phyloP scores from a whole-genome alignment of 306 rosid genomes.

The Rubus parviflorus region DNA sequence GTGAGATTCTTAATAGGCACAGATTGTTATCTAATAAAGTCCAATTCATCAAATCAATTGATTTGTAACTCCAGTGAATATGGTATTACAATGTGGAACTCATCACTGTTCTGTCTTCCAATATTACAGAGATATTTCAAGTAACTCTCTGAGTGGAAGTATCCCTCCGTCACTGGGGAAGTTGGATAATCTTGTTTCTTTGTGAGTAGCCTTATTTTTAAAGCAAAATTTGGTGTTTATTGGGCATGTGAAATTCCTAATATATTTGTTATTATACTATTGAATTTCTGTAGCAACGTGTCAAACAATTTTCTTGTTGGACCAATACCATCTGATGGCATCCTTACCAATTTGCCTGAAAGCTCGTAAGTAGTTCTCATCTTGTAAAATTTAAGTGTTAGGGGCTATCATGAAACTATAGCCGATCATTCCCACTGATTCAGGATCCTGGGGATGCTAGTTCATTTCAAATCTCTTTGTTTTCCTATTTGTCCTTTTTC shows the following conservation, averaged over 20 bases:
- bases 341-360: slow-evolving; percentile 63
- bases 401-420: not conserved
- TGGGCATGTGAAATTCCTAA: not conserved
- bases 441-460: not conserved
- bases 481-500: not conserved
- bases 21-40: not conserved
- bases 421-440: not conserved
- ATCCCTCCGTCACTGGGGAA: slow-evolving; percentile 80
- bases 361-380: slow-evolving; percentile 72
- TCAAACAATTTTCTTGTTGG: slow-evolving; percentile 97
- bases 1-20: not conserved
- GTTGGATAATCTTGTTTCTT: slow-evolving; percentile 56
- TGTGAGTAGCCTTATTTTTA: slow-evolving; percentile 54
- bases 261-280: slow-evolving; percentile 17
- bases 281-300: slow-evolving; percentile 59
- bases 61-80: slow-evolving; percentile 1
- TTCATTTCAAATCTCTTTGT: not conserved
- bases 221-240: not conserved
- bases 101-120: slow-evolving; percentile 23
- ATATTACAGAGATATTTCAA: slow-evolving; percentile 81
- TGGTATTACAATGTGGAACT: slow-evolving; percentile 23
- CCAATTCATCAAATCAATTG: not conserved
- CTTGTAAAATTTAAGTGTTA: slow-evolving; percentile 23
- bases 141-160: slow-evolving; percentile 84
- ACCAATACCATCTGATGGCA: slow-evolving; percentile 83